Percentiles rank a stretch among this genome's conserved stretches.
Evolutionary conservation across 768 basidiomycete genomes (phyloP).

Genomic region (Suillus cothurnatus): DNA sequence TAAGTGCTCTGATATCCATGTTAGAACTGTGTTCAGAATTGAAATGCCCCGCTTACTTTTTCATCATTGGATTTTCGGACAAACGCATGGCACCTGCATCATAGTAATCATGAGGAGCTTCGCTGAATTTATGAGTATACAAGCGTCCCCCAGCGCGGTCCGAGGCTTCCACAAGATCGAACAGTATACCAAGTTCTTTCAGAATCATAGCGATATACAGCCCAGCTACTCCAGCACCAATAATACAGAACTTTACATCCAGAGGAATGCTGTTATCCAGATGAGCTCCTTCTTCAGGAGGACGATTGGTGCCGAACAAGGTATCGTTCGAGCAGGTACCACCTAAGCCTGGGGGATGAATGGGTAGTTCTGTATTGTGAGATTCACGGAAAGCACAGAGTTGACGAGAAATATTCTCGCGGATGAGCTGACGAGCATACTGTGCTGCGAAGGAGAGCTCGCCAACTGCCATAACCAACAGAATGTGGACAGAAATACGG

Average conservation of each 20-base stretch:
- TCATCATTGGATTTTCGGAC: not conserved
- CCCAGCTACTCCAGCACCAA: conserved; percentile 21
- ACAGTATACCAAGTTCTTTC: conserved; percentile 20
- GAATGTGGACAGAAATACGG: not conserved
- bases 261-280: not conserved
- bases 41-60: not conserved
- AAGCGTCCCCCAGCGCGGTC: conserved; percentile 22
- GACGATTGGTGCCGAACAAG: not conserved
- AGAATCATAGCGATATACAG: conserved; percentile 25
- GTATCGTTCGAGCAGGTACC: not conserved
- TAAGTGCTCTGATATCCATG: not conserved
- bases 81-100: conserved; percentile 1
- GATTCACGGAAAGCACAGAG: not conserved
- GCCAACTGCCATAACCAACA: not conserved
- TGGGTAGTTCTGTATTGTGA: too few relatives aligned
- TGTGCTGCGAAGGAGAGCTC: not conserved
- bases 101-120: conserved; percentile 2
- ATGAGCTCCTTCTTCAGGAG: not conserved
- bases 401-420: not conserved
- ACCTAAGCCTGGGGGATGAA: not conserved
- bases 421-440: not conserved
- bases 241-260: conserved; percentile 12
- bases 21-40: not conserved
- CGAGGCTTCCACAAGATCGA: conserved; percentile 22
- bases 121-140: conserved; percentile 14